Conservation (phyloP, 2,329 filamentous ascomycete genomes). For the Torrubiella hemipterigena region DNA sequence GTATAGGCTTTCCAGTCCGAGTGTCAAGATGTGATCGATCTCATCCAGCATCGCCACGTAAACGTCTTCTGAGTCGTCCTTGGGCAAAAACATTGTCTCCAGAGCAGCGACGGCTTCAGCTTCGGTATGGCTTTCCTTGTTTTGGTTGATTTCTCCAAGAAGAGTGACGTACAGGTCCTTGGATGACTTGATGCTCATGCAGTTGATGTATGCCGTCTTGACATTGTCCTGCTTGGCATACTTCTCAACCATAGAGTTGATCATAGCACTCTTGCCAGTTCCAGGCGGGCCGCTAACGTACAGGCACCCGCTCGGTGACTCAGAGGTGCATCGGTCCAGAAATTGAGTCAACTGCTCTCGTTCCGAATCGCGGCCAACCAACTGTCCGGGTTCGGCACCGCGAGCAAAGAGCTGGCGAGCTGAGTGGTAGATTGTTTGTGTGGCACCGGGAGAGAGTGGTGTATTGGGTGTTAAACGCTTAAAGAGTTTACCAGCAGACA, state of each 20-base stretch:
- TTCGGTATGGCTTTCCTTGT: slow-evolving; percentile 42
- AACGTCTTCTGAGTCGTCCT: slow-evolving; percentile 40
- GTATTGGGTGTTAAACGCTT: slow-evolving; percentile 72
- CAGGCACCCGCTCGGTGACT: slow-evolving; percentile 62
- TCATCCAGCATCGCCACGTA: slow-evolving; percentile 89
- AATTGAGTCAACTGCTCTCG: slow-evolving; percentile 56
- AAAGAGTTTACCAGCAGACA: slow-evolving; percentile 60
- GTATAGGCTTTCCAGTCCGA: slow-evolving; percentile 83
- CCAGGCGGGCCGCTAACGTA: slow-evolving; percentile 95
- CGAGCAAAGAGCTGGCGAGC: slow-evolving; percentile 81
- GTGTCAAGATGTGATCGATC: slow-evolving; percentile 82
- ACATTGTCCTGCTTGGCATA: slow-evolving; percentile 40
- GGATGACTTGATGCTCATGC: slow-evolving; percentile 88
- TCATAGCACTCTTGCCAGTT: slow-evolving; percentile 95
- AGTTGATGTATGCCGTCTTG: slow-evolving; percentile 76
- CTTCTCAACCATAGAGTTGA: slow-evolving; percentile 63
- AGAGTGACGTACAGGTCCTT: slow-evolving; percentile 76
- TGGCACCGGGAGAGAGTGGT: slow-evolving; percentile 54
- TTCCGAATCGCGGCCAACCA: slow-evolving; percentile 67
- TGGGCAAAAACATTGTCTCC: slow-evolving; percentile 58
- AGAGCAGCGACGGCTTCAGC: slow-evolving; percentile 57
- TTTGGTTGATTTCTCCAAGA: slow-evolving; percentile 54
- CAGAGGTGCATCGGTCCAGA: slow-evolving; percentile 48
- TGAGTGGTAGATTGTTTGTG: slow-evolving; percentile 71
- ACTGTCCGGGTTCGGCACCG: slow-evolving; percentile 58